Evolutionary conservation across 108 stramenopile species (phyloP), one percentile per base, ranked within the genome.

Genomic region (Fragilaria crotonensis): DNA sequence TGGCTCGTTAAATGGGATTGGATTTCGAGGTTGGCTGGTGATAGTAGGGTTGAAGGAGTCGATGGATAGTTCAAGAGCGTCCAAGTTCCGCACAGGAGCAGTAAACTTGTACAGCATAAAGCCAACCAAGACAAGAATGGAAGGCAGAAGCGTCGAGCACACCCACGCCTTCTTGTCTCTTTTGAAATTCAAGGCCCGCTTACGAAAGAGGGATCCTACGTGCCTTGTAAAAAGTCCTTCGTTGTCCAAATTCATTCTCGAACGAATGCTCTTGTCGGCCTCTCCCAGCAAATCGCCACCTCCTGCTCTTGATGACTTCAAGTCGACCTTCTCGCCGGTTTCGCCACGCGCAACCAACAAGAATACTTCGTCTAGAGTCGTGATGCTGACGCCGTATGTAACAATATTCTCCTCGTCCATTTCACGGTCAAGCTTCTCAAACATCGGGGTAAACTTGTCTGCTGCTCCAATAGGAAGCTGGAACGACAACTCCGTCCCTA

Each of bases 301-400:
- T 19, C 46, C 31, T 25, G 18, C 21, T 18, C 1, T 18, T 3
- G 51, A 48, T 17, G 56, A 20, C 33, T 33, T n/a, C 27, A 33
- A 17, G 0, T 5, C 30, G 33, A 30, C 45, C 48, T 73, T 47
- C 26, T 62, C 32, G 3, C 46, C 33, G 17, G 49, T 36, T 32
- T 78, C 77, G 5, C 45, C 65, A 2, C 62, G 31, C 33, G 87
- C 83, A 53, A 90, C 83, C 52, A 84, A 47, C 5, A 85, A 63
- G 53, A 90, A 90, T 0, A 81, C 64, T 78, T 98, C 98, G 64
- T 99, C 98, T 22, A 99, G 70, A 0, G 97, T 98, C 19, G 98
- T 99, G 28, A 98, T 94, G 33, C 88, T 74, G 30, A 99, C 85
- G 11, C 98, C 97, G 67, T 96, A 99, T 4, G 87, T 83, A 7